Conservation (phyloP, 2,329 filamentous ascomycete genomes). For the Aspergillus viridinutans region DNA sequence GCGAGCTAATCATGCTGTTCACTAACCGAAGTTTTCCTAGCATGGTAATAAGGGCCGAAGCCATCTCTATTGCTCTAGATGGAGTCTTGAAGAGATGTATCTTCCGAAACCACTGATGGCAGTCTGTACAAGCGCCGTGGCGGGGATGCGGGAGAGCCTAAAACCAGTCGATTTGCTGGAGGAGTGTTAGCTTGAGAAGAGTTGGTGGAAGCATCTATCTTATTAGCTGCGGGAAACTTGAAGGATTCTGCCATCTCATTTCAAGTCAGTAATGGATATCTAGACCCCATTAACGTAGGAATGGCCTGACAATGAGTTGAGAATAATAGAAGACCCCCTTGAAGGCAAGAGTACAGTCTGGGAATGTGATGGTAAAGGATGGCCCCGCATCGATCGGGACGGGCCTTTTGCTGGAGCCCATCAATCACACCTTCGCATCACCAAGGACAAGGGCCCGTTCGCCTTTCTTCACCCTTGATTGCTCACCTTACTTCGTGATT, state of each 20-base stretch:
- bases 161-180: background rate
- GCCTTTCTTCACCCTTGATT: background rate
- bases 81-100: background rate
- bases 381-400: constrained; percentile 4
- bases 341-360: no score
- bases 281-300: background rate
- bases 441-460: background rate
- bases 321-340: no score
- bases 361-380: constrained; percentile 1
- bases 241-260: background rate
- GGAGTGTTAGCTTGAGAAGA: background rate
- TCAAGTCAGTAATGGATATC: no score
- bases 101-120: background rate
- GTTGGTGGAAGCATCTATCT: background rate
- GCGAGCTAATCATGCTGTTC: background rate
- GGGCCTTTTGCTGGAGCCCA: constrained; percentile 2
- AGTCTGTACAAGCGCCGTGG: constrained; percentile 13
- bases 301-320: background rate
- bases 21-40: background rate
- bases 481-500: background rate
- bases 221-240: background rate
- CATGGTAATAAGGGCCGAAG: background rate
- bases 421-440: background rate
- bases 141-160: constrained; percentile 11
- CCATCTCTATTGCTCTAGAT: background rate